phyloP scores from a whole-genome alignment of 441 rosid species.

The Sinapis alba region DNA sequence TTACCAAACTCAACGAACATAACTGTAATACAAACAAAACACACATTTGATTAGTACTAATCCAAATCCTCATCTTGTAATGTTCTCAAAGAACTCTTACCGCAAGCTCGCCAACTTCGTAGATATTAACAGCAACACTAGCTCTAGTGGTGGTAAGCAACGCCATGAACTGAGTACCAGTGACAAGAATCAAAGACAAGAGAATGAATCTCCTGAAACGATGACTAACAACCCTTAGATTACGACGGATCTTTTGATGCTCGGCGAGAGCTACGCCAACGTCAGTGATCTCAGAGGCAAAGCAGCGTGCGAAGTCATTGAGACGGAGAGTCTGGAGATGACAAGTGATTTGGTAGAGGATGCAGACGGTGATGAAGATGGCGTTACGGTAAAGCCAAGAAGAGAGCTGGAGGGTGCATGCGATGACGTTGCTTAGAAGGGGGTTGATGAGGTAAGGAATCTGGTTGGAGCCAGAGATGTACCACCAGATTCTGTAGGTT shows the following conservation, averaged over 20 bases:
- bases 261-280: slow-evolving; percentile 64
- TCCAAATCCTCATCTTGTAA: background rate
- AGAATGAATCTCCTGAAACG: slow-evolving; percentile 73
- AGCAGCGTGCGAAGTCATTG: slow-evolving; percentile 72
- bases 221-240: slow-evolving; percentile 81
- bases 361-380: slow-evolving; percentile 67
- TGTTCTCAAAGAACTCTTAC: slow-evolving; percentile 38
- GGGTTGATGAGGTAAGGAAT: slow-evolving; percentile 66
- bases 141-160: slow-evolving; percentile 65
- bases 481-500: slow-evolving; percentile 92
- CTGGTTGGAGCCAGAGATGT: slow-evolving; percentile 56
- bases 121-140: slow-evolving; percentile 59
- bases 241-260: slow-evolving; percentile 67
- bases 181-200: slow-evolving; percentile 61
- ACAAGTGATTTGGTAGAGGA: slow-evolving; percentile 67
- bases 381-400: slow-evolving; percentile 86
- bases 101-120: slow-evolving; percentile 80
- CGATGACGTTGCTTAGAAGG: slow-evolving; percentile 51
- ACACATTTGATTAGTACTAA: slow-evolving; percentile 6
- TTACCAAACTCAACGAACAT: slow-evolving; percentile 80
- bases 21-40: slow-evolving; percentile 47
- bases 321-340: slow-evolving; percentile 71
- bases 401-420: slow-evolving; percentile 66
- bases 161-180: slow-evolving; percentile 74
- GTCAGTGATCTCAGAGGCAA: slow-evolving; percentile 65